Percentiles rank a stretch among this genome's conserved stretches.
Conservation (phyloP, 2,329 filamentous ascomycete species). For the Ophiostoma australiae region DNA sequence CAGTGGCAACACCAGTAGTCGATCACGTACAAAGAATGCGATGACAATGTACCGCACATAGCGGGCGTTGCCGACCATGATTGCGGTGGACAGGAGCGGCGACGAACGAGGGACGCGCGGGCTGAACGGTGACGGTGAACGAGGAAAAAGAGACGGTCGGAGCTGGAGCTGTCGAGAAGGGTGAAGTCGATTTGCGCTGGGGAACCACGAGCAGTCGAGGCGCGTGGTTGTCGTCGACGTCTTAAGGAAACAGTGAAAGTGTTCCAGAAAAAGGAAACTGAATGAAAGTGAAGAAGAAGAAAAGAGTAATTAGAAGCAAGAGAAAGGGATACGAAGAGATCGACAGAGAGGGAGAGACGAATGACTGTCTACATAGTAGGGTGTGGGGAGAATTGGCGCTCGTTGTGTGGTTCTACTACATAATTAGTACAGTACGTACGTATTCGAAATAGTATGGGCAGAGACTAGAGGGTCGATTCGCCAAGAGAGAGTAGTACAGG, state of each 20-base stretch:
- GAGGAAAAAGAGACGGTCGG: background rate
- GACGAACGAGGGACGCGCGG: slow-evolving; percentile 19
- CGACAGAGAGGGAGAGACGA: slow-evolving; percentile 19
- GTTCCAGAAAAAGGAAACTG: background rate
- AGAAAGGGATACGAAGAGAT: slow-evolving; percentile 21
- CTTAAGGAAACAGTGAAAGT: slow-evolving; percentile 6
- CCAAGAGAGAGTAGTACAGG: slow-evolving; percentile 18
- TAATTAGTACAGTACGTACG: too few species aligned
- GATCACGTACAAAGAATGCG: slow-evolving; percentile 64
- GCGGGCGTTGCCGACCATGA: slow-evolving; percentile 62
- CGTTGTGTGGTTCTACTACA: too few species aligned
- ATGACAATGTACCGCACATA: slow-evolving; percentile 75
- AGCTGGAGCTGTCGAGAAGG: background rate
- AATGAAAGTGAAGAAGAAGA: background rate
- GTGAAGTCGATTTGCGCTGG: slow-evolving; percentile 7
- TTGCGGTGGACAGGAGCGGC: slow-evolving; percentile 20
- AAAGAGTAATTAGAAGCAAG: slow-evolving; percentile 13
- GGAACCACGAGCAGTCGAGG: slow-evolving; percentile 12
- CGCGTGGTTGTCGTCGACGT: slow-evolving; percentile 15
- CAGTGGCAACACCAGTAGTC: background rate
- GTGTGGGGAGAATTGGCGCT: slow-evolving; percentile 16
- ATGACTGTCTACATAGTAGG: slow-evolving; percentile 13
- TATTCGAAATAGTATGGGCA: too few species aligned
- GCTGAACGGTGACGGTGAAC: slow-evolving; percentile 3
- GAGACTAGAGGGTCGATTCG: slow-evolving; percentile 17